These are phyloP conservation scores for Vararia minispora DNA, from an alignment of 768 basidiomycete species.

Conservation along the genomic window DNA sequence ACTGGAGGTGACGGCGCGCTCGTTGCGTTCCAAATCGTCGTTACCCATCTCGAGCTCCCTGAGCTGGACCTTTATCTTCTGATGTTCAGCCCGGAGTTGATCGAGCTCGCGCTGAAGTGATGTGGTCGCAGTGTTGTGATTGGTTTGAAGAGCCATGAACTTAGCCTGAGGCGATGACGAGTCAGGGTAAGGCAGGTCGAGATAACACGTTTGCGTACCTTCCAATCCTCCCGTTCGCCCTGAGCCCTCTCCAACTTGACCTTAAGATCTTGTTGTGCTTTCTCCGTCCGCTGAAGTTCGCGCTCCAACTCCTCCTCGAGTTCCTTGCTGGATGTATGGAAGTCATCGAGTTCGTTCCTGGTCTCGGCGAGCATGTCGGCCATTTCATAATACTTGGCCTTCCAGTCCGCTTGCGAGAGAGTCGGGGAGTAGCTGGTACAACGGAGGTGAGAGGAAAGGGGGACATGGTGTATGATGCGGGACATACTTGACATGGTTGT, in stretches of 20 bases:
- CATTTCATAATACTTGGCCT: constrained; percentile 69
- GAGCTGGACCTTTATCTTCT: constrained; percentile 58
- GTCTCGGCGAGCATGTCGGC: constrained; percentile 80
- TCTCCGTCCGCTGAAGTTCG: constrained; percentile 83
- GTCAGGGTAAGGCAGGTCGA: constrained; percentile 6
- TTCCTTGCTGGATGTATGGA: constrained; percentile 80
- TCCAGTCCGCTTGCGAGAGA: constrained; percentile 48
- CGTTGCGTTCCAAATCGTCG: constrained; percentile 92
- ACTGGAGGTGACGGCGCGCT: constrained; percentile 76
- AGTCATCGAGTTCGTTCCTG: constrained; percentile 76
- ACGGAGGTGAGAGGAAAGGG: constrained; percentile 4
- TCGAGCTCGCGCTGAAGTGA: constrained; percentile 91
- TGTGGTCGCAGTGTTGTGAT: constrained; percentile 80
- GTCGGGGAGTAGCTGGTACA: constrained; percentile 39
- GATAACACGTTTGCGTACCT: constrained; percentile 38
- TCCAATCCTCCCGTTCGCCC: constrained; percentile 82
- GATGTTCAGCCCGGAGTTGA: constrained; percentile 63
- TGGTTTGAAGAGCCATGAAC: constrained; percentile 82
- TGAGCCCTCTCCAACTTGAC: constrained; percentile 62
- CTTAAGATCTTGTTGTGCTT: constrained; percentile 69
- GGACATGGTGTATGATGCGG: constrained; percentile 11
- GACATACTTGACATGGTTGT: constrained; percentile 47
- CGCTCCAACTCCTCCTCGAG: constrained; percentile 89
- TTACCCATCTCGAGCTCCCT: constrained; percentile 95
- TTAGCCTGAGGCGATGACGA: constrained; percentile 39